Percentiles rank a stretch among this genome's conserved stretches.
Evolutionary conservation across 495 filamentous ascomycete genomes (phyloP).

Genomic region (Diplogelasinospora grovesii): DNA sequence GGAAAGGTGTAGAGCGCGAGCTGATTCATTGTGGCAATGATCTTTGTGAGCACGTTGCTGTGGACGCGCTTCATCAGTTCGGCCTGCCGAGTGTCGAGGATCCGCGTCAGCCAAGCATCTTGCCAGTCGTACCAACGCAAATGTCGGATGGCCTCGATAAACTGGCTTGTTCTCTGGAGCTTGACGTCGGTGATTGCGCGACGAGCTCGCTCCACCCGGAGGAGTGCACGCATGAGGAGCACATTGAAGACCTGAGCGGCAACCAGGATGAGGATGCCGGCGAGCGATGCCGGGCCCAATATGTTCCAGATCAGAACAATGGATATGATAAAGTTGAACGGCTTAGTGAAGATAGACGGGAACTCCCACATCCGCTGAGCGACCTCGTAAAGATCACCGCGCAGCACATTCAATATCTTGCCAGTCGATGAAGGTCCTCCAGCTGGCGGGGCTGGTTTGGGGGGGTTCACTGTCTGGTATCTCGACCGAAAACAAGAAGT

Average conservation of each 20-base stretch:
- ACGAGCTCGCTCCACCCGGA: conserved; percentile 57
- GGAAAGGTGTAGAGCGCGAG: conserved; percentile 66
- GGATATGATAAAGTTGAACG: conserved; percentile 61
- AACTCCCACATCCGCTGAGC: conserved; percentile 80
- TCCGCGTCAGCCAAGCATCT: conserved; percentile 63
- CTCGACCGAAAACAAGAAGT: conserved; percentile 7
- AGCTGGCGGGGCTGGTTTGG: neutral
- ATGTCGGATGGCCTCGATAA: conserved; percentile 78
- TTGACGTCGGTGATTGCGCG: conserved; percentile 62
- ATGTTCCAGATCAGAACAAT: conserved; percentile 64
- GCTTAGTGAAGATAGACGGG: conserved; percentile 57
- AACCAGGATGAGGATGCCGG: conserved; percentile 60
- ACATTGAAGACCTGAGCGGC: conserved; percentile 58
- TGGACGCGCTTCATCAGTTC: conserved; percentile 63
- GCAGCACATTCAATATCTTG: conserved; percentile 77
- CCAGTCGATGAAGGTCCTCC: conserved; percentile 64
- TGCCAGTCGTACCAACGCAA: conserved; percentile 87
- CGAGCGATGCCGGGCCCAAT: conserved; percentile 70
- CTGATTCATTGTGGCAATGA: conserved; percentile 55
- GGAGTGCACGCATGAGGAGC: conserved; percentile 51
- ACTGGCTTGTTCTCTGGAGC: conserved; percentile 68
- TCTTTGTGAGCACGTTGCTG: conserved; percentile 52
- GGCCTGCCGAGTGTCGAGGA: conserved; percentile 61
- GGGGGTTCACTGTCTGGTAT: conserved; percentile 3
- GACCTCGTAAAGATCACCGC: conserved; percentile 74